phyloP scores from a whole-genome alignment of 2,329 filamentous ascomycete genomes.

The Epicoccum sorghinum region DNA sequence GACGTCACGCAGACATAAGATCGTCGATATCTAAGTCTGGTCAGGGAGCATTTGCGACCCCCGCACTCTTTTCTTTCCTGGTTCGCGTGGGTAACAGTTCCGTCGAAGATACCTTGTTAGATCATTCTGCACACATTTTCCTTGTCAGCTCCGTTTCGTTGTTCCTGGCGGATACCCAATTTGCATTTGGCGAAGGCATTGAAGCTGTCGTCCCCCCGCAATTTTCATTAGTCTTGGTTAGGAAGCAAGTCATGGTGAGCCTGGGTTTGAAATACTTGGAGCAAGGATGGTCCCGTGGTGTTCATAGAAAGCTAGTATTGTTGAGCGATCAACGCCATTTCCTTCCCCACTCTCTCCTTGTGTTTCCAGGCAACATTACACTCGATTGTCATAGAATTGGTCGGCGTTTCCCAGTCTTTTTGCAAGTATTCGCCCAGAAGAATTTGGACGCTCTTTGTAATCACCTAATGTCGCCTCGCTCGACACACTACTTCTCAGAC shows the following conservation, averaged over 20 bases:
- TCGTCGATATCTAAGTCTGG: constrained; percentile 16
- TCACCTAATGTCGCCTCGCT: constrained; percentile 14
- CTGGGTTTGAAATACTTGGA: constrained; percentile 12
- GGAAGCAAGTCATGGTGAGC: constrained; percentile 11
- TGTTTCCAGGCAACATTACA: constrained; percentile 14
- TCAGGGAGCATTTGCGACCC: constrained; percentile 10
- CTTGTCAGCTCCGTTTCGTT: constrained; percentile 33
- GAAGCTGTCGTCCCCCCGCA: constrained; percentile 14
- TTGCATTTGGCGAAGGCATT: constrained; percentile 43
- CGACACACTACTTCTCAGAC: constrained; percentile 9
- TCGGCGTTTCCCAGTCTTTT: constrained; percentile 3
- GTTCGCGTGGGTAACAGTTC: constrained; percentile 28
- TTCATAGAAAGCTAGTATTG: constrained; percentile 19
- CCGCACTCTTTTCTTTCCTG: constrained; percentile 22
- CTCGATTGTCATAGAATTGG: constrained; percentile 9
- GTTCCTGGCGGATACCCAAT: constrained; percentile 42
- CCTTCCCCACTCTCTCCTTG: constrained; percentile 17
- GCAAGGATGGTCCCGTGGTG: constrained; percentile 8
- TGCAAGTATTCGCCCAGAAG: constrained; percentile 12
- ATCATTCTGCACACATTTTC: constrained; percentile 29
- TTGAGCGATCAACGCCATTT: constrained; percentile 24
- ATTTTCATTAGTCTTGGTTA: constrained; percentile 26
- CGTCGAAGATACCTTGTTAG: constrained; percentile 43
- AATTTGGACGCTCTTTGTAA: constrained; percentile 17
- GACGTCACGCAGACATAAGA: constrained; percentile 26